phyloP scores from a whole-genome alignment of 805 yeast genomes.

The Starmerella riodocensis region DNA sequence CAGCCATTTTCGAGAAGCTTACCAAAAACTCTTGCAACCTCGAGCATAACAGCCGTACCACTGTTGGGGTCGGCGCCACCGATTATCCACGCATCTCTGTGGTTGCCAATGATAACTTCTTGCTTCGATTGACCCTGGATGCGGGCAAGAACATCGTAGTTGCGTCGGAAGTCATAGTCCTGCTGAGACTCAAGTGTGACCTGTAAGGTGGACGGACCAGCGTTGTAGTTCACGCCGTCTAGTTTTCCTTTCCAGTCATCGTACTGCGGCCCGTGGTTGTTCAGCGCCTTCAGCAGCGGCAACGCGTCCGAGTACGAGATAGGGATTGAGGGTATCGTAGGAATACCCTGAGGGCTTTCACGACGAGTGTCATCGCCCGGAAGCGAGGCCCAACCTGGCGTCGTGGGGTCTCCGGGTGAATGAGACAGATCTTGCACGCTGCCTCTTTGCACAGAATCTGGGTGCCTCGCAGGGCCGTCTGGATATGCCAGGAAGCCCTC shows the following conservation, averaged over 20 bases:
- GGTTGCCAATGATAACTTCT: constrained; percentile 57
- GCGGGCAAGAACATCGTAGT: constrained; percentile 50
- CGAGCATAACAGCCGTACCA: constrained; percentile 54
- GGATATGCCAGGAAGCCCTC: constrained; percentile 59
- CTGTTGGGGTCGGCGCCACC: constrained; percentile 75
- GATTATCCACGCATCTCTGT: constrained; percentile 68
- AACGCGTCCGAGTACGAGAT: constrained; percentile 48
- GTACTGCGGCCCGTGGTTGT: constrained; percentile 40
- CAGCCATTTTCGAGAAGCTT: constrained; percentile 44
- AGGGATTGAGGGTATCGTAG: constrained; percentile 59
- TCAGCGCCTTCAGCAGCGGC: constrained; percentile 47
- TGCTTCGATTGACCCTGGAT: constrained; percentile 44
- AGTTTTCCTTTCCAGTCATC: constrained; percentile 37
- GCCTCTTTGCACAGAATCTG: constrained; percentile 65
- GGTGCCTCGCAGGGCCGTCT: constrained; percentile 64
- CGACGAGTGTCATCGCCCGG: constrained; percentile 34
- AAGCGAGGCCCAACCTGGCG: constrained; percentile 53
- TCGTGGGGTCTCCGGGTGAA: constrained; percentile 67
- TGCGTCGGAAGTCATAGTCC: constrained; percentile 46
- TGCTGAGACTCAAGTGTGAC: constrained; percentile 50
- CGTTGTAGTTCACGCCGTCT: constrained; percentile 35
- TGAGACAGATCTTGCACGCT: constrained; percentile 49
- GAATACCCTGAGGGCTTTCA: constrained; percentile 41
- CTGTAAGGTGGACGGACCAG: constrained; percentile 37
- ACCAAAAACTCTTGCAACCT: constrained; percentile 47